Evolutionary conservation across 2,329 filamentous ascomycete species (phyloP).

Genomic region (Exophiala bonariae): DNA sequence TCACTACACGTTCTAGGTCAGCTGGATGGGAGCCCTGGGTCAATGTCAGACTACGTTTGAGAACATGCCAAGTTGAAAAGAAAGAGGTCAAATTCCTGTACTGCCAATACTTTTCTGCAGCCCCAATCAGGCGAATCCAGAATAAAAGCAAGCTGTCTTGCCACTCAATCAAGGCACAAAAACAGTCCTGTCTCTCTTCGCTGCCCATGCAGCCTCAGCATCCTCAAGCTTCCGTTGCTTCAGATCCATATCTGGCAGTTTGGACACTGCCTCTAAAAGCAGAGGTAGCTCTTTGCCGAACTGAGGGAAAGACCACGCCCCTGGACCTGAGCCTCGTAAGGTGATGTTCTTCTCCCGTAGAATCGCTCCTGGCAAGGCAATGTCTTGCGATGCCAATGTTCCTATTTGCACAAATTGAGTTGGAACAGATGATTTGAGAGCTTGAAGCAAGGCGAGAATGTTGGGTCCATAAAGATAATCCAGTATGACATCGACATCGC

Average conservation of each 20-base stretch:
- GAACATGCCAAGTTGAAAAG: no score
- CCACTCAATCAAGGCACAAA: slow-evolving; percentile 23
- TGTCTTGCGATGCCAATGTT: slow-evolving; percentile 41
- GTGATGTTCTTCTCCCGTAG: slow-evolving; percentile 53
- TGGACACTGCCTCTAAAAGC: slow-evolving; percentile 20
- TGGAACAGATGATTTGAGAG: slow-evolving; percentile 41
- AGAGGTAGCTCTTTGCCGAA: slow-evolving; percentile 30
- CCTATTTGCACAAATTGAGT: slow-evolving; percentile 58
- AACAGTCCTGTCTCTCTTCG: slow-evolving; percentile 30
- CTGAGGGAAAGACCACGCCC: slow-evolving; percentile 41
- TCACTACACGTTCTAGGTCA: no score
- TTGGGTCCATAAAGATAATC: slow-evolving; percentile 59
- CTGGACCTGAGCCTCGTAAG: slow-evolving; percentile 48
- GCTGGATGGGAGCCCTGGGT: no score
- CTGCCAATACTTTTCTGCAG: not conserved
- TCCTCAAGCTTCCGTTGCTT: slow-evolving; percentile 24
- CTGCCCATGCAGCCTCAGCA: slow-evolving; percentile 31
- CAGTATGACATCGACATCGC: slow-evolving; percentile 54
- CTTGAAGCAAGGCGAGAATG: slow-evolving; percentile 42
- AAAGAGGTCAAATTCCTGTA: not conserved
- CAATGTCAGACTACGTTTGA: no score
- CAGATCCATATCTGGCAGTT: slow-evolving; percentile 21
- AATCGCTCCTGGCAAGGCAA: slow-evolving; percentile 43
- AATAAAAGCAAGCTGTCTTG: not conserved
- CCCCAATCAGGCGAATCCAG: no score